Conservation (phyloP, 768 basidiomycete species). For the Tulasnella sp. region DNA sequence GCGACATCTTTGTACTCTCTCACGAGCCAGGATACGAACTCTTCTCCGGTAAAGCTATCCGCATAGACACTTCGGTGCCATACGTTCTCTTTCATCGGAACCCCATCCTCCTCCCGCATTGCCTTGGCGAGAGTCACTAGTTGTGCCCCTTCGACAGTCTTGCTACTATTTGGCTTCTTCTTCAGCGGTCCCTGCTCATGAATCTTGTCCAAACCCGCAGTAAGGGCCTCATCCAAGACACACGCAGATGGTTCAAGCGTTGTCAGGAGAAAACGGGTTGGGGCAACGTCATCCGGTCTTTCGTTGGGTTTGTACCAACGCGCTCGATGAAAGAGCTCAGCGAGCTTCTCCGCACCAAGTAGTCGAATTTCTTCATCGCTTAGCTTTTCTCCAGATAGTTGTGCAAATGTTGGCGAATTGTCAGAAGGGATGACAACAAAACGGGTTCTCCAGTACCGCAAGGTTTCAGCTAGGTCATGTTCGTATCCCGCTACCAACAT, state of each 20-base stretch:
- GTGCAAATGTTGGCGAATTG: constrained; percentile 44
- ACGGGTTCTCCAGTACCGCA: constrained; percentile 90
- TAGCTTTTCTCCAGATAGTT: constrained; percentile 61
- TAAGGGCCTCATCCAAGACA: constrained; percentile 70
- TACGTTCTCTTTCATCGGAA: constrained; percentile 75
- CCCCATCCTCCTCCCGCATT: constrained; percentile 80
- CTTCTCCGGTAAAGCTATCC: constrained; percentile 83
- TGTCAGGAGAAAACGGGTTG: constrained; percentile 76
- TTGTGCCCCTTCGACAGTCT: constrained; percentile 64
- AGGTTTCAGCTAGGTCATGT: constrained; percentile 69
- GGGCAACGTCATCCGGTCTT: constrained; percentile 42
- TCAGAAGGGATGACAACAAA: constrained; percentile 88
- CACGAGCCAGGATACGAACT: constrained; percentile 89
- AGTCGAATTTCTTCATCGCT: constrained; percentile 85
- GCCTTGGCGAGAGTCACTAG: constrained; percentile 65
- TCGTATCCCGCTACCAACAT: constrained; percentile 84
- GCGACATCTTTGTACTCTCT: constrained; percentile 86
- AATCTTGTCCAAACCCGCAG: constrained; percentile 76
- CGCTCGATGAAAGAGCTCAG: constrained; percentile 78
- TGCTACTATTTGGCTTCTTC: constrained; percentile 78
- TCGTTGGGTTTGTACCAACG: constrained; percentile 72
- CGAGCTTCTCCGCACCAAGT: constrained; percentile 85
- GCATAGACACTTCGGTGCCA: constrained; percentile 75
- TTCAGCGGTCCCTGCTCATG: constrained; percentile 67
- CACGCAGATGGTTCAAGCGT: constrained; percentile 78